Conservation (phyloP, 2,329 filamentous ascomycete genomes). For the Pseudofabraea citricarpa region DNA sequence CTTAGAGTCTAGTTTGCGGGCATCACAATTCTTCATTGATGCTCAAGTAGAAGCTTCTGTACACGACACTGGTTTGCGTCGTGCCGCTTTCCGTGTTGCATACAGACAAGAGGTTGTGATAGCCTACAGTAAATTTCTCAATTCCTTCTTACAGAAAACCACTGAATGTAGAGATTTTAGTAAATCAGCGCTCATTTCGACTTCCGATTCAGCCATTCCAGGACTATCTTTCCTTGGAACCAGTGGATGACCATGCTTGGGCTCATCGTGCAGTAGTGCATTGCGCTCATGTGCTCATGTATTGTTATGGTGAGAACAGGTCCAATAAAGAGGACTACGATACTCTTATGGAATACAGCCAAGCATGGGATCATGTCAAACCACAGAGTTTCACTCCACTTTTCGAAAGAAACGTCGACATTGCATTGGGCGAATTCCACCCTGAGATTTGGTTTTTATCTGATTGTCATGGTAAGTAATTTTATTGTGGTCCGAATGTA, state of each 20-base stretch:
- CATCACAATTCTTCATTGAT: constrained; percentile 6
- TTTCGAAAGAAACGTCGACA: constrained; percentile 8
- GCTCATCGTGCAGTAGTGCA: constrained; percentile 17
- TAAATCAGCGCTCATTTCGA: not conserved
- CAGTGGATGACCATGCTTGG: constrained; percentile 17
- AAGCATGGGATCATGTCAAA: constrained; percentile 10
- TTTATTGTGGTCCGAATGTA: no score
- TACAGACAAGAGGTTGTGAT: constrained; percentile 42
- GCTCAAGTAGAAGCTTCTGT: constrained; percentile 19
- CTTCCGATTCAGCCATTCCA: not conserved
- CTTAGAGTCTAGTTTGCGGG: constrained; percentile 5
- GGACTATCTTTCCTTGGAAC: constrained; percentile 14
- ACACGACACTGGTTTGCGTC: constrained; percentile 30
- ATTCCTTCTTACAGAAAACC: not conserved
- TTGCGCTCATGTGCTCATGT: constrained; percentile 17
- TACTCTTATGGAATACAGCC: constrained; percentile 12
- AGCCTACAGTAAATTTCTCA: constrained; percentile 22
- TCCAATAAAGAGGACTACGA: constrained; percentile 11
- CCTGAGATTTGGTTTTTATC: constrained; percentile 18
- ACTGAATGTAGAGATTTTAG: no score
- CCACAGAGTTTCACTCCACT: constrained; percentile 18
- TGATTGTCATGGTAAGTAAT: constrained; percentile 16
- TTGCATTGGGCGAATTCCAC: constrained; percentile 4
- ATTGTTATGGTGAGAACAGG: constrained; percentile 15
- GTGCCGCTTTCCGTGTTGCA: constrained; percentile 40